These are phyloP conservation scores for Phytopythium sindhum DNA, from an alignment of 352 stramenopile genomes.

Conservation along the genomic window DNA sequence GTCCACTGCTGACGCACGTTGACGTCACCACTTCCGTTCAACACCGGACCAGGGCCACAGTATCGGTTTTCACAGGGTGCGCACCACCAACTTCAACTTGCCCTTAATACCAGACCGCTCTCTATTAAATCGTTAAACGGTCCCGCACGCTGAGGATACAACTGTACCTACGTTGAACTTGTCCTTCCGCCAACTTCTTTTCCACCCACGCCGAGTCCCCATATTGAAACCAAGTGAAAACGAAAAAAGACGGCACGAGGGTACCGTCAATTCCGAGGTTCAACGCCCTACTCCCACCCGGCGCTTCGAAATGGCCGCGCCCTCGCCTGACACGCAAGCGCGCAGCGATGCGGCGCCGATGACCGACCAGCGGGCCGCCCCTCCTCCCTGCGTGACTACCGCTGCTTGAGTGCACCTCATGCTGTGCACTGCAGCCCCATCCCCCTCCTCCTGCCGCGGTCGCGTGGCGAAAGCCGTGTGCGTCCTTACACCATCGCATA, in stretches of 20 bases:
- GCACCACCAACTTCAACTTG: conserved; percentile 5
- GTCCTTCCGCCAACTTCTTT: not conserved
- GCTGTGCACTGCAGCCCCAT: too few species aligned
- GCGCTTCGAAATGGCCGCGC: not conserved
- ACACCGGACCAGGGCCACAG: too few species aligned
- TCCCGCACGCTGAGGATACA: not conserved
- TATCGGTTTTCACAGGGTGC: not conserved
- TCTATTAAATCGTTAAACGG: conserved; percentile 5
- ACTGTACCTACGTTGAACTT: conserved; percentile 1
- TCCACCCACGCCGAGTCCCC: not conserved
- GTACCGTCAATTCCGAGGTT: not conserved
- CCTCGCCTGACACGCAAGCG: not conserved
- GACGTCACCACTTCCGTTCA: too few species aligned
- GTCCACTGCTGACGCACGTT: not conserved
- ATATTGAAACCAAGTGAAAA: not conserved
- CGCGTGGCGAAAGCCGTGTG: not conserved
- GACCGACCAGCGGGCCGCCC: not conserved
- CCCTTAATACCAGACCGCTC: not conserved
- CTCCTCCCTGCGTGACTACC: too few species aligned
- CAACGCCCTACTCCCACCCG: not conserved
- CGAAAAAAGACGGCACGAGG: not conserved
- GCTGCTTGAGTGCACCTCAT: too few species aligned
- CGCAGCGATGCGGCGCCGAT: not conserved
- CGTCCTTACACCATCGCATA: not conserved
- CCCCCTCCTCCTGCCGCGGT: too few species aligned